These are phyloP conservation scores for Aurantiochytrium sp. DNA, from an alignment of 108 stramenopile species.

Conservation along the genomic window DNA sequence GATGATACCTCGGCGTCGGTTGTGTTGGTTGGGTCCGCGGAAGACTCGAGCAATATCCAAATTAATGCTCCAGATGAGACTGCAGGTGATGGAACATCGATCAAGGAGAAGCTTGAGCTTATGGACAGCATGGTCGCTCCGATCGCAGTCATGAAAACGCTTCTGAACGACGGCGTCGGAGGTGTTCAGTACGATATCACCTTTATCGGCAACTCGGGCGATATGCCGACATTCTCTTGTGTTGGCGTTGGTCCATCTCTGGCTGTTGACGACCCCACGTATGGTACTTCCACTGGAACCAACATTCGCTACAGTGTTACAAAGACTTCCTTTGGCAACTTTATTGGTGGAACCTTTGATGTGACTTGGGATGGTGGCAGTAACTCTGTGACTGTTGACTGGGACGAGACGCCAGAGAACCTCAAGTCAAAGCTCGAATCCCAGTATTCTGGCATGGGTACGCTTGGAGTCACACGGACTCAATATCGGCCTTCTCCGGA, in stretches of 20 bases:
- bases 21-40: background rate
- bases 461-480: constrained; percentile 46
- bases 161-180: background rate
- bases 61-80: background rate
- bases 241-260: background rate
- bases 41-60: background rate
- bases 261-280: background rate
- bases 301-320: background rate
- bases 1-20: background rate
- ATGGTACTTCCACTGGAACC: background rate
- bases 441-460: constrained; percentile 43
- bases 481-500: constrained; percentile 36
- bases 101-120: background rate
- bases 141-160: background rate
- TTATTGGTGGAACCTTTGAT: background rate
- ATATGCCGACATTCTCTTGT: background rate
- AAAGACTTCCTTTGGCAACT: background rate
- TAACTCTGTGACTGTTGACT: background rate
- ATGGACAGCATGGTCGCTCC: background rate
- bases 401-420: background rate
- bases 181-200: background rate
- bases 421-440: background rate
- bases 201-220: background rate
- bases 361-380: background rate
- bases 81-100: background rate